These are phyloP conservation scores for Pichia norvegensis DNA, from an alignment of 1,139 yeast genomes.

Conservation along the genomic window DNA sequence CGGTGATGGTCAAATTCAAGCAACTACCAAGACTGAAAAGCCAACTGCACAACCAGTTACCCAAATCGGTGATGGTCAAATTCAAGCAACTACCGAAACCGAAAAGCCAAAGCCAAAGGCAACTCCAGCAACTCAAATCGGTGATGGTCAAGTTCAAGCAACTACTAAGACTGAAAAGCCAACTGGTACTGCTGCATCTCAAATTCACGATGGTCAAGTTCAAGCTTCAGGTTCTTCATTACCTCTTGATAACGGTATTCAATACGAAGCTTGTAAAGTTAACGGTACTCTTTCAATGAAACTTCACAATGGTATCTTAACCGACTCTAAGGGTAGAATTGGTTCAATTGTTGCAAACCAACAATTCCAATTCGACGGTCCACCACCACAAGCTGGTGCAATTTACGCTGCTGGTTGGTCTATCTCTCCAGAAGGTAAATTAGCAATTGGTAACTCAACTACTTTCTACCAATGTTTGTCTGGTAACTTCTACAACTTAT, in stretches of 20 bases:
- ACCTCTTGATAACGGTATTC: constrained; percentile 32
- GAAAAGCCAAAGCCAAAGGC: constrained; percentile 22
- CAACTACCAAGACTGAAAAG: constrained; percentile 28
- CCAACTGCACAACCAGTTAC: constrained; percentile 28
- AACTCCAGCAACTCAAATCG: constrained; percentile 29
- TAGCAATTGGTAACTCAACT: constrained; percentile 60
- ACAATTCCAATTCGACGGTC: constrained; percentile 86
- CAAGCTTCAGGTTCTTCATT: constrained; percentile 39
- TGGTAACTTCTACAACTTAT: constrained; percentile 76
- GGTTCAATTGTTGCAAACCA: constrained; percentile 81
- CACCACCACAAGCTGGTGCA: constrained; percentile 87
- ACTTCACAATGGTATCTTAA: constrained; percentile 46
- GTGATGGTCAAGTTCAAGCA: constrained; percentile 52
- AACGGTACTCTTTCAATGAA: constrained; percentile 48
- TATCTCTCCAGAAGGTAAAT: constrained; percentile 52
- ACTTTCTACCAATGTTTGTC: constrained; percentile 74
- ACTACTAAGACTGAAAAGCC: constrained; percentile 25
- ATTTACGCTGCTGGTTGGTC: constrained; percentile 85
- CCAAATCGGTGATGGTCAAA: constrained; percentile 41
- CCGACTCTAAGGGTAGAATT: constrained; percentile 59
- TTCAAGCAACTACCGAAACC: constrained; percentile 34
- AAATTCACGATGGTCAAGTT: constrained; percentile 44
- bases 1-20: constrained; percentile 40
- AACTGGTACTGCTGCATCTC: constrained; percentile 27
- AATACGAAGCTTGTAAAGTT: constrained; percentile 44